Conservation (phyloP, 2,329 filamentous ascomycete species). For the Botrytis deweyae region DNA sequence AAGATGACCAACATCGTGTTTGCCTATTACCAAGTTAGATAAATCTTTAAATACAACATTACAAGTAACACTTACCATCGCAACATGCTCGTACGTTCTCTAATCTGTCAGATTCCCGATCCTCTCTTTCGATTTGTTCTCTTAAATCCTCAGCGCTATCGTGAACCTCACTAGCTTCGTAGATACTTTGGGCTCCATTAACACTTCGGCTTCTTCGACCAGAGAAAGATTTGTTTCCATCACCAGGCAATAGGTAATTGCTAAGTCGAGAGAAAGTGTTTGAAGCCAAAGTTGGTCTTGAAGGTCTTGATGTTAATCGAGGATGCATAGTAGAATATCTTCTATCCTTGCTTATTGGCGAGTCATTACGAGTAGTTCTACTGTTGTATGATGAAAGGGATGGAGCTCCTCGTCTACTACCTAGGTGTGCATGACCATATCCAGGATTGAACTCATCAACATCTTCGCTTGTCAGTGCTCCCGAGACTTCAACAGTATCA, state of each 20-base stretch:
- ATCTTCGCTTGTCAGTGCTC: constrained; percentile 59
- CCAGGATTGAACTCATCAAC: constrained; percentile 79
- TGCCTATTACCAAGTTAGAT: constrained; percentile 51
- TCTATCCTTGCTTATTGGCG: constrained; percentile 47
- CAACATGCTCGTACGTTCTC: constrained; percentile 98
- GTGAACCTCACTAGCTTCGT: constrained; percentile 57
- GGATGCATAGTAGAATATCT: constrained; percentile 26
- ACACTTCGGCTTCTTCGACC: constrained; percentile 53
- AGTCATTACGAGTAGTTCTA: constrained; percentile 65
- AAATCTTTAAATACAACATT: not conserved
- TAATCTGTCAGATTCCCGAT: constrained; percentile 73
- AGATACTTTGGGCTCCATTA: constrained; percentile 47
- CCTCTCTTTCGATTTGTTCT: constrained; percentile 74
- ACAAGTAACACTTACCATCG: constrained; percentile 69
- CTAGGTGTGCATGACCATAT: constrained; percentile 37
- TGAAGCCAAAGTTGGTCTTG: constrained; percentile 30
- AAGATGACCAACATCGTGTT: constrained; percentile 69
- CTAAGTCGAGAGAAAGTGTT: constrained; percentile 59
- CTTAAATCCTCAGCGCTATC: constrained; percentile 83
- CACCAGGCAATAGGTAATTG: constrained; percentile 53
- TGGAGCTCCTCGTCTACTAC: constrained; percentile 51
- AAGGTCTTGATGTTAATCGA: constrained; percentile 30
- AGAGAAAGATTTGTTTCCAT: constrained; percentile 47
- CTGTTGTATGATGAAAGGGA: constrained; percentile 83
- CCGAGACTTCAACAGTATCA: constrained; percentile 58